These are phyloP conservation scores for Boletus sp. DNA, from an alignment of 768 basidiomycete genomes.

Conservation along the genomic window DNA sequence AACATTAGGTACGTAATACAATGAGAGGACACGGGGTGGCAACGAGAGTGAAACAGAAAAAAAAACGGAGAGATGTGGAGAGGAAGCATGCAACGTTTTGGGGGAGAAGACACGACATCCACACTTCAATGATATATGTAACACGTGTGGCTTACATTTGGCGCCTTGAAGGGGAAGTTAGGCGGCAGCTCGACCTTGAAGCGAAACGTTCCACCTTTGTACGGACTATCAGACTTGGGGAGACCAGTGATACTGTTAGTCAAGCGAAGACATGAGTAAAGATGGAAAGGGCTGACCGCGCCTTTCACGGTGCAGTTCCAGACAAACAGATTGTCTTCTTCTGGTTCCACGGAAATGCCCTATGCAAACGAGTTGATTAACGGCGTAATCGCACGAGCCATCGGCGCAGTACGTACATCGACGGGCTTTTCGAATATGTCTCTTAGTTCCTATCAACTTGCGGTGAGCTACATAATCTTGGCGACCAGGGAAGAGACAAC, in stretches of 20 bases:
- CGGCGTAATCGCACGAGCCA: conserved; percentile 8
- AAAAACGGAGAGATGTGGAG: not conserved
- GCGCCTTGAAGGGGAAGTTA: conserved; percentile 88
- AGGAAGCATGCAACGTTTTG: conserved; percentile 16
- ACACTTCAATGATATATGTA: conserved; percentile 1
- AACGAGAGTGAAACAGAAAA: not conserved
- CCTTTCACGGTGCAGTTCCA: conserved; percentile 81
- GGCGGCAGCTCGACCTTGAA: conserved; percentile 70
- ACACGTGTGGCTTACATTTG: conserved; percentile 46
- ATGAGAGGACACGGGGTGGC: not conserved
- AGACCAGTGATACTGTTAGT: conserved; percentile 2
- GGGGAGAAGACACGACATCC: conserved; percentile 11
- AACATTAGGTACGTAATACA: conserved; percentile 19
- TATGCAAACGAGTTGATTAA: conserved; percentile 27
- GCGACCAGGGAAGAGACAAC: conserved; percentile 3
- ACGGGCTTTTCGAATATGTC: conserved; percentile 63
- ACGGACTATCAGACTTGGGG: conserved; percentile 68
- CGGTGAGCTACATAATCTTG: conserved; percentile 6
- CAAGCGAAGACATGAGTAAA: not conserved
- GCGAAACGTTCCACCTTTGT: conserved; percentile 77
- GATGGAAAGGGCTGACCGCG: conserved; percentile 44
- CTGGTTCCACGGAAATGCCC: conserved; percentile 60
- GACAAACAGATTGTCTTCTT: conserved; percentile 69
- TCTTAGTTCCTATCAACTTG: conserved; percentile 53
- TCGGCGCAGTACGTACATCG: conserved; percentile 42